Conservation (phyloP, 2,329 filamentous ascomycete species). For the Aspergillus texensis region DNA sequence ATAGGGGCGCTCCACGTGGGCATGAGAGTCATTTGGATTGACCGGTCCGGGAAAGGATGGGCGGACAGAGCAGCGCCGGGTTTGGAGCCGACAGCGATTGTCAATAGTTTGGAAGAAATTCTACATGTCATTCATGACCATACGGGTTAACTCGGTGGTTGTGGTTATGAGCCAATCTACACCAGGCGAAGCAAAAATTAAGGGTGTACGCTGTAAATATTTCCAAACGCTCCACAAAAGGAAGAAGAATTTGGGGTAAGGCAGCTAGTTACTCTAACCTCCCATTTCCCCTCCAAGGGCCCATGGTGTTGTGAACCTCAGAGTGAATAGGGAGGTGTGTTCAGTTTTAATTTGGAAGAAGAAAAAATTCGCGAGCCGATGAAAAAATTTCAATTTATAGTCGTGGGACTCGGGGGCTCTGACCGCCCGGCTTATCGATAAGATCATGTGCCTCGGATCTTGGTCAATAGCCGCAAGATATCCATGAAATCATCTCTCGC, state of each 20-base stretch:
- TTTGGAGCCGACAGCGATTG: constrained; percentile 57
- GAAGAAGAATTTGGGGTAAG: constrained; percentile 50
- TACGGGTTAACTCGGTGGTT: background rate
- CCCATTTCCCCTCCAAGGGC: constrained; percentile 51
- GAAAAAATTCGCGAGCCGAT: constrained; percentile 25
- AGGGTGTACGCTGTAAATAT: constrained; percentile 42
- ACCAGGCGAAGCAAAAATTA: background rate
- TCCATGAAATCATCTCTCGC: constrained; percentile 4
- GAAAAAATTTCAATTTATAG: constrained; percentile 28
- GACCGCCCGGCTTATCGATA: constrained; percentile 41
- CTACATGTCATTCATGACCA: constrained; percentile 40
- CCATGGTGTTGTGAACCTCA: constrained; percentile 42
- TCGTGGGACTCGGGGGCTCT: constrained; percentile 22
- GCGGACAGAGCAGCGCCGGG: constrained; percentile 60
- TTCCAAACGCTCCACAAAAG: constrained; percentile 50
- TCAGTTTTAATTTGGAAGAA: constrained; percentile 40
- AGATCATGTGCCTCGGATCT: constrained; percentile 22
- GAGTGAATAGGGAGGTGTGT: constrained; percentile 53
- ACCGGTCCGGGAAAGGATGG: constrained; percentile 66
- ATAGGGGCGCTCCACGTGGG: constrained; percentile 65
- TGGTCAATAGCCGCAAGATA: background rate
- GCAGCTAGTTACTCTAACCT: constrained; percentile 47
- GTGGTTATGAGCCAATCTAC: background rate
- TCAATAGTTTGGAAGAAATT: constrained; percentile 60
- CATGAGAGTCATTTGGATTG: constrained; percentile 68